Percentiles rank a stretch among this genome's conserved stretches.
These are phyloP conservation scores for Plantago major DNA, from an alignment of 257 asterid genomes.

Conservation along the genomic window DNA sequence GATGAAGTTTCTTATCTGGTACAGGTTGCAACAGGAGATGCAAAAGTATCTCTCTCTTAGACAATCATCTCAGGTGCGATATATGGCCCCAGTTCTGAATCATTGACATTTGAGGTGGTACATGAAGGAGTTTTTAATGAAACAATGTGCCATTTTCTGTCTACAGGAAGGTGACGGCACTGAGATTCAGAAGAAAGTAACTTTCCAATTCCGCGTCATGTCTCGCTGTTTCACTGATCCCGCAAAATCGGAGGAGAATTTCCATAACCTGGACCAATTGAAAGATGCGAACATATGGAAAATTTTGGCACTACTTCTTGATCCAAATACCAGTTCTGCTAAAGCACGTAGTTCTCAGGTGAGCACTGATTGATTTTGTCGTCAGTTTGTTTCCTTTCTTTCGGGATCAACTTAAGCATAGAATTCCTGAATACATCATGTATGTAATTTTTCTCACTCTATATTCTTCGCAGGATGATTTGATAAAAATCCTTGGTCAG, in stretches of 20 bases:
- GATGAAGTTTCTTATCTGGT: slow-evolving; percentile 19
- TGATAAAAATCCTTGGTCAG: slow-evolving; percentile 65
- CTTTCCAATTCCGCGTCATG: slow-evolving; percentile 73
- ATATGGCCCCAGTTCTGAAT: slow-evolving; percentile 9
- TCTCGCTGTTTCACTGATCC: slow-evolving; percentile 83
- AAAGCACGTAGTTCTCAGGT: slow-evolving; percentile 68
- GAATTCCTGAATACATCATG: slow-evolving; percentile 14
- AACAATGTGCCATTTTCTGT: slow-evolving; percentile 25
- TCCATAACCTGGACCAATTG: slow-evolving; percentile 78
- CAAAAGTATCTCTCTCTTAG: slow-evolving; percentile 73
- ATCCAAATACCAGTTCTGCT: slow-evolving; percentile 57
- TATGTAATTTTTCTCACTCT: slow-evolving; percentile 25
- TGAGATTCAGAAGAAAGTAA: slow-evolving; percentile 76
- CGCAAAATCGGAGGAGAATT: slow-evolving; percentile 76
- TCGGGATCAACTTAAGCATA: slow-evolving; percentile 7
- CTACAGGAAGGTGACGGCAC: slow-evolving; percentile 69
- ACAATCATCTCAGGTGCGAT: slow-evolving; percentile 66
- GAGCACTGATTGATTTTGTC: slow-evolving; percentile 30
- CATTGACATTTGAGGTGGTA: slow-evolving; percentile 14
- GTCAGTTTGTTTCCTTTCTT: slow-evolving; percentile 15
- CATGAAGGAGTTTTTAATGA: slow-evolving; percentile 17
- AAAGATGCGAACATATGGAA: slow-evolving; percentile 82
- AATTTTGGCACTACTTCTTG: slow-evolving; percentile 54
- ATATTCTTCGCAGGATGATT: slow-evolving; percentile 53
- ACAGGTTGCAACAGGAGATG: slow-evolving; percentile 94